A percentile compares a stretch with the other conserved stretches of the same genome.
These are phyloP conservation scores for Seminavis robusta DNA, from an alignment of 108 stramenopile genomes.

Conservation along the genomic window DNA sequence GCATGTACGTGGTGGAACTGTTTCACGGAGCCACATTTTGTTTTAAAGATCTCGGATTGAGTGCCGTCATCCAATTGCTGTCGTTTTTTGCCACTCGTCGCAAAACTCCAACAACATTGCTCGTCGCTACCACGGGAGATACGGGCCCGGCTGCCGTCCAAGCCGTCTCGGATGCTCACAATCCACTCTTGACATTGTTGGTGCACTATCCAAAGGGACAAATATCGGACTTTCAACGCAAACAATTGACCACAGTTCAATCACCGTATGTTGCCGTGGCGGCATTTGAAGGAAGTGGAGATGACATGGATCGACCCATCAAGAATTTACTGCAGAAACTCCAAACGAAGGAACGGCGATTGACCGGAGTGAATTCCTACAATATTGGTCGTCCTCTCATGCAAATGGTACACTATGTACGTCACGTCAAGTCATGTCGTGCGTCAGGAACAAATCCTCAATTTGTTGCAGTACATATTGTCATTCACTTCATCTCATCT, in stretches of 20 bases:
- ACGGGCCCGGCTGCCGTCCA: slow-evolving; percentile 91
- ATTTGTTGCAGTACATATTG: not conserved
- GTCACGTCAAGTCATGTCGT: slow-evolving; percentile 16
- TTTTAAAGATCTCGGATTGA: slow-evolving; percentile 91
- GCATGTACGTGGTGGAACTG: slow-evolving; percentile 75
- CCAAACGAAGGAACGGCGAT: slow-evolving; percentile 6
- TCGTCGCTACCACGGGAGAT: slow-evolving; percentile 86
- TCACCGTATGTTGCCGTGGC: slow-evolving; percentile 54
- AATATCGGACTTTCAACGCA: slow-evolving; percentile 81
- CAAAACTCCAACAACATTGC: slow-evolving; percentile 45
- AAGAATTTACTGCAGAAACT: slow-evolving; percentile 47
- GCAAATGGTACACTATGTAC: slow-evolving; percentile 87
- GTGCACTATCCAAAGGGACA: slow-evolving; percentile 86
- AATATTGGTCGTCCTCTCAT: slow-evolving; percentile 83
- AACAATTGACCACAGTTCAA: slow-evolving; percentile 70
- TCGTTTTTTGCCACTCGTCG: slow-evolving; percentile 60
- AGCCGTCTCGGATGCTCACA: slow-evolving; percentile 64
- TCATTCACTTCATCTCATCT: not conserved
- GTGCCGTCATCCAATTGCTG: slow-evolving; percentile 54
- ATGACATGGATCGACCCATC: slow-evolving; percentile 92
- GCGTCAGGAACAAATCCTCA: not conserved
- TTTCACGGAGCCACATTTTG: slow-evolving; percentile 92
- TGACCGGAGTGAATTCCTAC: slow-evolving; percentile 77
- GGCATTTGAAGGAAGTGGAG: slow-evolving; percentile 83
- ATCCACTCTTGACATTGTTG: slow-evolving; percentile 57